These are phyloP conservation scores for Xerocomellus amylosporus DNA, from an alignment of 768 basidiomycete genomes.

Conservation along the genomic window DNA sequence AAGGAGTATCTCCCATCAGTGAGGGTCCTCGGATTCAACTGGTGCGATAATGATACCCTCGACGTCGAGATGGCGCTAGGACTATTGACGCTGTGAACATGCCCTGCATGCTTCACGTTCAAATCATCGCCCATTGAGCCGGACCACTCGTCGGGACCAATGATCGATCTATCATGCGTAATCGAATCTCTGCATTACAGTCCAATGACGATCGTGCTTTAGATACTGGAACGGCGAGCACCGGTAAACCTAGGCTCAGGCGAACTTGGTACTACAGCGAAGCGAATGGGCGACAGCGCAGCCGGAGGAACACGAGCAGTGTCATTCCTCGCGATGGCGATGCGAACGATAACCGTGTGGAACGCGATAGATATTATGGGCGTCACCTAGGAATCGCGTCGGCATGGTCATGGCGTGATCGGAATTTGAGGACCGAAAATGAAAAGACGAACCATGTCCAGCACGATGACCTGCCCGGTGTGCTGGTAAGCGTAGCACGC, in stretches of 20 bases:
- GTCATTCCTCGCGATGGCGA: constrained; percentile 13
- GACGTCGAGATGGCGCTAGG: too few species aligned
- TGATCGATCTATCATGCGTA: not conserved
- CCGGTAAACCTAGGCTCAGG: not conserved
- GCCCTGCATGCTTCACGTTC: not conserved
- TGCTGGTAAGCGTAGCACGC: constrained; percentile 9
- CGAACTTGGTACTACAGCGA: constrained; percentile 9
- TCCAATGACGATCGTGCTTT: not conserved
- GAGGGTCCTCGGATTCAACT: too few species aligned
- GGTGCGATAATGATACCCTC: not conserved
- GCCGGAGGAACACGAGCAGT: not conserved
- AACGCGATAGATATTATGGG: constrained; percentile 24
- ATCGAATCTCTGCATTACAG: not conserved
- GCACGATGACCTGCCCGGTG: constrained; percentile 8
- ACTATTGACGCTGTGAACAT: too few species aligned
- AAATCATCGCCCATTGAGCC: not conserved
- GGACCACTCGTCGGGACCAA: not conserved
- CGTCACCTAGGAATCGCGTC: constrained; percentile 9
- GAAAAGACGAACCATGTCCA: constrained; percentile 20
- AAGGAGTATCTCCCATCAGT: not conserved
- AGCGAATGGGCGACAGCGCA: constrained; percentile 15
- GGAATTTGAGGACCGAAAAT: not conserved
- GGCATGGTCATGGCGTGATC: not conserved
- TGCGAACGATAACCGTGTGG: constrained; percentile 16
- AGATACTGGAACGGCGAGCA: constrained; percentile 19